Conservation (phyloP, 768 basidiomycete genomes). For the Auricularia sp. region DNA sequence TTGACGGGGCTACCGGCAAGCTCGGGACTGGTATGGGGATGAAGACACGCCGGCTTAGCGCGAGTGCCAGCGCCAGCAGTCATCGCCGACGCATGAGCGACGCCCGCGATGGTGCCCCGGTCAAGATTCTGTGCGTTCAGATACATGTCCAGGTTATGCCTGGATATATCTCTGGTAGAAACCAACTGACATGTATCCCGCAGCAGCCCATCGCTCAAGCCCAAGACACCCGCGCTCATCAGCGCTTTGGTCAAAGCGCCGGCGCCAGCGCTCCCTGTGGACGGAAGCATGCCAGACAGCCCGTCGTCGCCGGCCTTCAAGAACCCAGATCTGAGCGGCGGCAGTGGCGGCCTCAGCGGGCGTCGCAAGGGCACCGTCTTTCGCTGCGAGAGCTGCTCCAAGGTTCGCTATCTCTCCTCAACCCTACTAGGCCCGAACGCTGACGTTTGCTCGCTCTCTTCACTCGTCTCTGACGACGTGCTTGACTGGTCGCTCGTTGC, state of each 20-base stretch:
- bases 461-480: background rate
- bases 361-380: conserved; percentile 71
- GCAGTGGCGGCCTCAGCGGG: background rate
- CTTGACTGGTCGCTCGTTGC: background rate
- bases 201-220: background rate
- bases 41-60: too few species aligned
- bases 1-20: background rate
- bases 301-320: background rate
- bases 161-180: too few species aligned
- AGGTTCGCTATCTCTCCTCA: conserved; percentile 40
- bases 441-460: background rate
- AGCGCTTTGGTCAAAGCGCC: background rate
- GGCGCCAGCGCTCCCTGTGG: too few species aligned
- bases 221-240: background rate
- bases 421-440: background rate
- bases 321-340: background rate
- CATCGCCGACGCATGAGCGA: too few species aligned
- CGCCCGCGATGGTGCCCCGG: too few species aligned
- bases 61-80: too few species aligned
- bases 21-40: too few species aligned
- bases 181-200: too few species aligned
- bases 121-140: too few species aligned
- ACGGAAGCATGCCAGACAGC: background rate
- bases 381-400: conserved; percentile 89
- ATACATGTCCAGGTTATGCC: too few species aligned